These are phyloP conservation scores for Fusarium camptoceras DNA, from an alignment of 2,329 filamentous ascomycete genomes.

Conservation along the genomic window DNA sequence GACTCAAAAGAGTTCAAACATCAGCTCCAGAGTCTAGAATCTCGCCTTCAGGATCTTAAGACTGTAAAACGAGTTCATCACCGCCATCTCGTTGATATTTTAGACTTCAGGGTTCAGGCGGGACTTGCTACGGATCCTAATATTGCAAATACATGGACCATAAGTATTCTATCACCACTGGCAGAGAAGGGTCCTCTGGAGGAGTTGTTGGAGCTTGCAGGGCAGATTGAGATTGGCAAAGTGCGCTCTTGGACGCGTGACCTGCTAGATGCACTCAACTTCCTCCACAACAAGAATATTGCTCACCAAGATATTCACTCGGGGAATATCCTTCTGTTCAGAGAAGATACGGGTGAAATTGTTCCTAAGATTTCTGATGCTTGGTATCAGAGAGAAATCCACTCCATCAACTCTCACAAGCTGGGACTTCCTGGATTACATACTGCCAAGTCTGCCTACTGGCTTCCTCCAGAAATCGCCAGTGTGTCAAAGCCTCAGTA, in stretches of 20 bases:
- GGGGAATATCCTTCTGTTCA: slow-evolving; percentile 81
- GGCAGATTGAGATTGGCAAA: slow-evolving; percentile 77
- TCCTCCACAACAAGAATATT: slow-evolving; percentile 85
- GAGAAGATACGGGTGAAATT: slow-evolving; percentile 75
- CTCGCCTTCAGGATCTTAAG: slow-evolving; percentile 79
- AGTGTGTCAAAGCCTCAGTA: slow-evolving; percentile 70
- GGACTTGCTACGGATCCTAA: slow-evolving; percentile 56
- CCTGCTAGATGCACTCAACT: slow-evolving; percentile 87
- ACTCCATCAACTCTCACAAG: slow-evolving; percentile 68
- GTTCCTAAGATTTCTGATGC: slow-evolving; percentile 81
- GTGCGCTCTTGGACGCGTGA: slow-evolving; percentile 93
- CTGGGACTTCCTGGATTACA: slow-evolving; percentile 64
- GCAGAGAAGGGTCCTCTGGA: slow-evolving; percentile 85
- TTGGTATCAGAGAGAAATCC: slow-evolving; percentile 75
- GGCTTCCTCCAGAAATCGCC: slow-evolving; percentile 83
- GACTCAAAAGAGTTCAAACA: slow-evolving; percentile 76
- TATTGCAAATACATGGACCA: slow-evolving; percentile 68
- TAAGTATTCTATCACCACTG: slow-evolving; percentile 80
- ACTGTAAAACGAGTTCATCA: slow-evolving; percentile 79
- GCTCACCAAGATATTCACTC: slow-evolving; percentile 86
- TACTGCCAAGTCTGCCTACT: slow-evolving; percentile 80
- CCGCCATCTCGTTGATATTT: slow-evolving; percentile 79
- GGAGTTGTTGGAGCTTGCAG: slow-evolving; percentile 84
- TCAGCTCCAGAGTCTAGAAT: slow-evolving; percentile 80
- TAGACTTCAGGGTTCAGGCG: slow-evolving; percentile 84